These are phyloP conservation scores for Penicillium parvum DNA, from an alignment of 495 filamentous ascomycete species.

Conservation along the genomic window DNA sequence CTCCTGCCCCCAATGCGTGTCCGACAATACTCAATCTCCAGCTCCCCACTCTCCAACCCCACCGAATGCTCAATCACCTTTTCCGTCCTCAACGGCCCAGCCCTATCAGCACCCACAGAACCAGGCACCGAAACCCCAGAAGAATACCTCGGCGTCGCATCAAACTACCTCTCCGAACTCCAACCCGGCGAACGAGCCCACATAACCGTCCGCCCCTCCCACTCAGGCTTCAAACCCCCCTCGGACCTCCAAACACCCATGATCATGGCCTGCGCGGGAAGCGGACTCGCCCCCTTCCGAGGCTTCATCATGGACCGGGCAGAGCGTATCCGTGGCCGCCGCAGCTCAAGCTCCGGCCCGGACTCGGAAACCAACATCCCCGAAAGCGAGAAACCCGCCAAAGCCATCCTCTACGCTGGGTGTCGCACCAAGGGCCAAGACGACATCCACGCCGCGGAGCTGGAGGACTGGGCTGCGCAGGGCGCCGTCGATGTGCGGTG, in stretches of 20 bases:
- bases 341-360: conserved; percentile 16
- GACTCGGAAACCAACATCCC: too few relatives aligned
- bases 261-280: conserved; percentile 58
- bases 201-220: conserved; percentile 52
- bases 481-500: conserved; percentile 57
- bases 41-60: conserved; percentile 60
- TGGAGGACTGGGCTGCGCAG: conserved; percentile 51
- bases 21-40: conserved; percentile 77
- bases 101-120: conserved; percentile 36
- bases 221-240: conserved; percentile 65
- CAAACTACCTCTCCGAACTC: conserved; percentile 55
- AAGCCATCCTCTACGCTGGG: conserved; percentile 60
- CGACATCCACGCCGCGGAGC: conserved; percentile 56
- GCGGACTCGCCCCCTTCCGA: conserved; percentile 63
- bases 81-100: conserved; percentile 54
- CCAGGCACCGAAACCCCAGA: conserved; percentile 26
- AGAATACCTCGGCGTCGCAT: conserved; percentile 54
- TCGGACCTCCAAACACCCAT: conserved; percentile 56
- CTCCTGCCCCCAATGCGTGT: conserved; percentile 72
- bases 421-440: conserved; percentile 56
- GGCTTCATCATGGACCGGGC: conserved; percentile 68
- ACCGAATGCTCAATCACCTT: conserved; percentile 61
- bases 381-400: conserved; percentile 40
- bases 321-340: conserved; percentile 47
- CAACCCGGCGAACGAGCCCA: conserved; percentile 56